Evolutionary conservation across 176 grass and related monocot genomes (phyloP).

Genomic region (Zoysia pacifica): DNA sequence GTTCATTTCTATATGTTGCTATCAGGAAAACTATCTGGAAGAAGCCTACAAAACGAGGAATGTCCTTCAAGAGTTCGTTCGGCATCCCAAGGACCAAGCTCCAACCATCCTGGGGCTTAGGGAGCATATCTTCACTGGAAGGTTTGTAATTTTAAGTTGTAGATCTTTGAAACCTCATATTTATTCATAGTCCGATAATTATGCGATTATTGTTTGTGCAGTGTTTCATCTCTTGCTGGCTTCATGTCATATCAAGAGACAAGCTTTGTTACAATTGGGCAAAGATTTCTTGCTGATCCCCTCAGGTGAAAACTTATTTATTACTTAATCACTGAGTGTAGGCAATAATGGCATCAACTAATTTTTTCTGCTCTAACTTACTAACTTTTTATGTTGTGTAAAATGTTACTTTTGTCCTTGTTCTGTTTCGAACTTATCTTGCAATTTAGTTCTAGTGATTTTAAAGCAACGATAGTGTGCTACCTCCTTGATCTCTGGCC

Average conservation of each 20-base stretch:
- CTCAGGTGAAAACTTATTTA: conserved; percentile 59
- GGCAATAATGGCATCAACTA: neutral
- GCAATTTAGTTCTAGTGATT: neutral
- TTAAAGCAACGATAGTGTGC: neutral
- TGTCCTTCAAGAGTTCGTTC: conserved; percentile 89
- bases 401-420: neutral
- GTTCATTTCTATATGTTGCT: conserved; percentile 29
- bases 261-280: conserved; percentile 97
- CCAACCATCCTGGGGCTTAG: conserved; percentile 89
- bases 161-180: conserved; percentile 21
- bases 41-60: conserved; percentile 99
- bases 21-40: conserved; percentile 95
- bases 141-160: conserved; percentile 45
- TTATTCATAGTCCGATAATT: conserved; percentile 15
- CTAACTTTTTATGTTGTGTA: neutral
- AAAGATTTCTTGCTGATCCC: conserved; percentile 94
- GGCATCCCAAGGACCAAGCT: conserved; percentile 58
- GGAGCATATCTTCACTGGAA: conserved; percentile 97
- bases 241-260: conserved; percentile 99
- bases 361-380: conserved; percentile 7
- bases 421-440: neutral
- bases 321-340: conserved; percentile 14
- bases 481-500: neutral
- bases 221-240: conserved; percentile 95
- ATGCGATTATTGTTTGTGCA: conserved; percentile 43